Conservation (phyloP, 805 yeast genomes). For the Teunomyces atbi region DNA sequence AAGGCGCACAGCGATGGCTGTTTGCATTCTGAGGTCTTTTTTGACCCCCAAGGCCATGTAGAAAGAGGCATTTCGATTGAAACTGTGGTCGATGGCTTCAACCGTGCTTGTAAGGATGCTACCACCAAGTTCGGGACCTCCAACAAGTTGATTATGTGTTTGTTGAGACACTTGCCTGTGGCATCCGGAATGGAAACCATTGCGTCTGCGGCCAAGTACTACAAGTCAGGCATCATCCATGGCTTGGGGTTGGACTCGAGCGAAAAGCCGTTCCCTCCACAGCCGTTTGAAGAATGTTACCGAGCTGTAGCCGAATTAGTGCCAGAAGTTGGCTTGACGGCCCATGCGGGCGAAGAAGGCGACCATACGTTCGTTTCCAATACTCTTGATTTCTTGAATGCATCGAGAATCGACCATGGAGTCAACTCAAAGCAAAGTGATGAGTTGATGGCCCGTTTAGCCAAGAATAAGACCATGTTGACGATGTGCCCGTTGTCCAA, state of each 20-base stretch:
- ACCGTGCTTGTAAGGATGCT: slow-evolving; percentile 67
- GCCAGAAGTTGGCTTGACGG: slow-evolving; percentile 63
- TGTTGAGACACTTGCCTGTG: slow-evolving; percentile 72
- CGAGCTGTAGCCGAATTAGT: slow-evolving; percentile 43
- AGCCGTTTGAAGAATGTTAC: slow-evolving; percentile 64
- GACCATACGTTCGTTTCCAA: slow-evolving; percentile 63
- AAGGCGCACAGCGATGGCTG: slow-evolving; percentile 60
- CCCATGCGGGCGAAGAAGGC: slow-evolving; percentile 92
- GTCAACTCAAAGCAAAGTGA: slow-evolving; percentile 59
- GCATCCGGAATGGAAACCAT: slow-evolving; percentile 57
- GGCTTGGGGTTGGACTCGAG: slow-evolving; percentile 84
- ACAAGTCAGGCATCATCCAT: slow-evolving; percentile 46
- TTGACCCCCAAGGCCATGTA: slow-evolving; percentile 83
- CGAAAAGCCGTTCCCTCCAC: slow-evolving; percentile 77
- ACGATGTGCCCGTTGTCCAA: slow-evolving; percentile 79
- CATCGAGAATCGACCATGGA: slow-evolving; percentile 79
- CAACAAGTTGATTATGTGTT: slow-evolving; percentile 75
- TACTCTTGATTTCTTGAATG: slow-evolving; percentile 52
- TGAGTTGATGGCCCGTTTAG: slow-evolving; percentile 55
- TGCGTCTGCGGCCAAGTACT: slow-evolving; percentile 49
- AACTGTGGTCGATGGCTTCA: slow-evolving; percentile 61
- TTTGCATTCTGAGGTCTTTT: slow-evolving; percentile 72
- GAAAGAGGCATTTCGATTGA: slow-evolving; percentile 62
- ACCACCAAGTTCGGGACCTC: slow-evolving; percentile 57
- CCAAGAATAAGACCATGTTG: slow-evolving; percentile 54